Evolutionary conservation across 345 rosid genomes (phyloP), one percentile per base, ranked within the genome.

Genomic region (Citropsis articulata): DNA sequence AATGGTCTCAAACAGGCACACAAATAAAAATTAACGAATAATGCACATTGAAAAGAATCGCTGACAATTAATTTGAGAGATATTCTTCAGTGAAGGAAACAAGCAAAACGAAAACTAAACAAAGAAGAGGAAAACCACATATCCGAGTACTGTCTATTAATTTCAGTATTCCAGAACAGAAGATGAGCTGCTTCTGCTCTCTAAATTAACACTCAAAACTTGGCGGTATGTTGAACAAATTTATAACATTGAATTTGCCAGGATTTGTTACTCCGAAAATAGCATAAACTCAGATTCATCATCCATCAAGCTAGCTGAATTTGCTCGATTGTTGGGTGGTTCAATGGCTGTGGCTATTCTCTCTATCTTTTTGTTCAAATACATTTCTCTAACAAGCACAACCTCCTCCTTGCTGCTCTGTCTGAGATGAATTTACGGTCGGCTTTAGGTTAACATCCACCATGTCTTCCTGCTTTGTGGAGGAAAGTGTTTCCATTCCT

Each of bases 391-490:
- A 95, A 87, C 97, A 95, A 5, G 97, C 82, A 69, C 99, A 95
- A 21, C 98, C 98, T 16, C 98, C 97, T 78, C 90, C 85, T 80
- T 89, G 94, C 78, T 93, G 93, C 81, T 92, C 92, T 64, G 82
- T 77, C 83, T 91, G 98, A 56, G 96, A 91, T 19, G 94, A 87
- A 87, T 88, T 90, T 76, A 82, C 87, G 0, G 91, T 86, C 1
- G 98, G 78, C 87, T 90, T 95, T 59, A 93, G 88, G 87, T 93
- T 95, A 77, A 93, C 98, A 68, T 95, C 99, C 38, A 93, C 98
- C 99, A 95, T 95, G 85, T 95, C 98, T 83, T 89, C 99, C 78
- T 90, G 94, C 79, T 89, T 93, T 4, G 97, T 84, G 24, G 99
- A 91, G 10, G 97, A 89, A 64, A 95, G 89, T 1, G 96, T 87